A percentile compares a stretch with the other conserved stretches of the same genome.
phyloP scores from a whole-genome alignment of 345 rosid species.

The Salix caprea region DNA sequence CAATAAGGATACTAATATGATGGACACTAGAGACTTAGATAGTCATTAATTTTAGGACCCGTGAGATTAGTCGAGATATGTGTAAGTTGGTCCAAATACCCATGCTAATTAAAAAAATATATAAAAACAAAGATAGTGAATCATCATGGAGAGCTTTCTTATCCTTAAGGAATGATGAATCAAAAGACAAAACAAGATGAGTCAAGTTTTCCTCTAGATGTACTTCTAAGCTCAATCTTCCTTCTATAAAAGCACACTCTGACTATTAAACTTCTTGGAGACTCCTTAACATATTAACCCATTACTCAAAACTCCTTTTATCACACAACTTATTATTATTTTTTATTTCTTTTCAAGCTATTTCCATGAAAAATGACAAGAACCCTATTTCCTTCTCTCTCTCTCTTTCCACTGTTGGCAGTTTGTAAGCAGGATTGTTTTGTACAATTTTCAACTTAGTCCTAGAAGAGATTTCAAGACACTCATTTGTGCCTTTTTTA shows the following conservation, averaged over 20 bases:
- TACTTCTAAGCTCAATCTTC: not conserved
- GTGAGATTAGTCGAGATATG: rapidly evolving
- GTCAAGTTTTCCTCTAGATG: rapidly evolving
- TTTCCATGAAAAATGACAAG: too few relatives aligned
- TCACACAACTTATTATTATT: not conserved
- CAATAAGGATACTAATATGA: too few relatives aligned
- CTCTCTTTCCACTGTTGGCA: too few relatives aligned
- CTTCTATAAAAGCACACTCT: not conserved
- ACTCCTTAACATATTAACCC: not conserved
- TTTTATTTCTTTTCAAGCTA: not conserved
- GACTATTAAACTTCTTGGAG: not conserved
- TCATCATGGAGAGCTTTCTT: too few relatives aligned
- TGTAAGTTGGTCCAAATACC: too few relatives aligned
- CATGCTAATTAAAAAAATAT: too few relatives aligned
- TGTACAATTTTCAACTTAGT: too few relatives aligned
- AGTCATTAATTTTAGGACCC: too few relatives aligned
- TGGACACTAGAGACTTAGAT: too few relatives aligned
- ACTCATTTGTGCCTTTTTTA: not conserved
- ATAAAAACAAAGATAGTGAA: too few relatives aligned
- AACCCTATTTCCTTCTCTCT: not conserved
- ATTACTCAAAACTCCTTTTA: too few relatives aligned
- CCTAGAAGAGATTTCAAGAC: too few relatives aligned
- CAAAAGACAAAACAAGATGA: not conserved
- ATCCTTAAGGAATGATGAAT: not conserved
- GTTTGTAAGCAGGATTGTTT: not conserved